Percentiles rank a stretch among this genome's conserved stretches.
phyloP scores from a whole-genome alignment of 345 rosid genomes.

The Hibiscus trionum region DNA sequence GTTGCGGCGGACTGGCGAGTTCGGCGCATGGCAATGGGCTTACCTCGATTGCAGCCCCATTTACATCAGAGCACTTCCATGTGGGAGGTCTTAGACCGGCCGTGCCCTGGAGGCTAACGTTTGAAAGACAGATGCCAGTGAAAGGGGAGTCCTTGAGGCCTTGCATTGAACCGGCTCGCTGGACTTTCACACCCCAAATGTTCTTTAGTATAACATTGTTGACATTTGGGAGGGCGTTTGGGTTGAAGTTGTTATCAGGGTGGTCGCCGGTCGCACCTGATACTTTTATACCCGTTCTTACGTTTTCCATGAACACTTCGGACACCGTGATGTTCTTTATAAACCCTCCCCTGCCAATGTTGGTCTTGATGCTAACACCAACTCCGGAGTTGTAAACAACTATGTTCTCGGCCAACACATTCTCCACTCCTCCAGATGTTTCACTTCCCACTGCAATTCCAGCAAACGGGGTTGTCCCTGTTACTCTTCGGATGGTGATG shows the following conservation, averaged over 20 bases:
- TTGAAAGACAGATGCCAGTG: conserved; percentile 61
- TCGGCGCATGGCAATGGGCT: conserved; percentile 71
- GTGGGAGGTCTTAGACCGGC: conserved; percentile 35
- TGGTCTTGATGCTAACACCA: conserved; percentile 74
- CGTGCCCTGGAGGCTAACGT: conserved; percentile 55
- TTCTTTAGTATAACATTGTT: conserved; percentile 43
- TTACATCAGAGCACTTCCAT: conserved; percentile 75
- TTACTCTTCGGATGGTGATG: conserved; percentile 76
- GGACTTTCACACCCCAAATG: conserved; percentile 67
- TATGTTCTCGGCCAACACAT: conserved; percentile 65
- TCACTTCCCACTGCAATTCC: conserved; percentile 92
- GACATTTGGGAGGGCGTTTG: conserved; percentile 68
- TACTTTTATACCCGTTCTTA: conserved; percentile 56
- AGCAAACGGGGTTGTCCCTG: conserved; percentile 76
- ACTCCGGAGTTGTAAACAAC: conserved; percentile 54
- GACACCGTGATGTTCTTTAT: conserved; percentile 58
- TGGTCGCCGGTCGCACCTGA: conserved; percentile 86
- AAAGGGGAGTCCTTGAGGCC: conserved; percentile 68
- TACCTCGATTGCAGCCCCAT: conserved; percentile 57
- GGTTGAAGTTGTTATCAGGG: conserved; percentile 66
- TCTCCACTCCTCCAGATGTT: conserved; percentile 82
- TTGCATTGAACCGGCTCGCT: conserved; percentile 51
- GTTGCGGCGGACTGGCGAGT: conserved; percentile 33
- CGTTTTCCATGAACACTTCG: conserved; percentile 49
- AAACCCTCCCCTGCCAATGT: conserved; percentile 76